These are phyloP conservation scores for Bolboschoenus planiculmis DNA, from an alignment of 176 grass and related monocot species.

Conservation along the genomic window DNA sequence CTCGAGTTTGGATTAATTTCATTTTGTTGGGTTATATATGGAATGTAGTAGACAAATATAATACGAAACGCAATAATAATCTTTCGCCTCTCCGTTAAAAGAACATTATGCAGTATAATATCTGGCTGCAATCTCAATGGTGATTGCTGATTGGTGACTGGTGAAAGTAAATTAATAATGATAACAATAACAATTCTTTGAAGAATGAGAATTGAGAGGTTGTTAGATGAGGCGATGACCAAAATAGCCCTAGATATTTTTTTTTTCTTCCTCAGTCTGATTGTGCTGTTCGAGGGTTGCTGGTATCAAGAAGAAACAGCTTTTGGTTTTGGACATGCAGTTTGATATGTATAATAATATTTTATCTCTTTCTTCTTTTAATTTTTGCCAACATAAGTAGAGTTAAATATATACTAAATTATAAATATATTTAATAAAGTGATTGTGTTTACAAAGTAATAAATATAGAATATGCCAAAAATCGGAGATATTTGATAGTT, in stretches of 20 bases:
- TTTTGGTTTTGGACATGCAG: neutral
- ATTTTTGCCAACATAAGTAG: too few relatives aligned
- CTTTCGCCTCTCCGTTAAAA: neutral
- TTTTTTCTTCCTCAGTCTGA: neutral
- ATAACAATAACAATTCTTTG: neutral
- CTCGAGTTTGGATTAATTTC: neutral
- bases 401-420: neutral
- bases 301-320: neutral
- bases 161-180: neutral
- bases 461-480: neutral
- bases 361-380: neutral
- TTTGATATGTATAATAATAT: neutral
- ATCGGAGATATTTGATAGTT: neutral
- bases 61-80: neutral
- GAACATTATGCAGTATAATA: neutral
- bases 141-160: neutral
- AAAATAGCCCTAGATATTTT: constrained; percentile 27
- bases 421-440: too few relatives aligned
- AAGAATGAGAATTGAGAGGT: neutral
- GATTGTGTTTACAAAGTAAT: too few relatives aligned
- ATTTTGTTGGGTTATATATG: neutral
- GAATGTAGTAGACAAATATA: neutral
- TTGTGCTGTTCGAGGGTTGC: neutral
- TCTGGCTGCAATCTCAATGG: neutral
- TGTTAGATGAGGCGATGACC: constrained; percentile 3